A percentile compares a stretch with the other conserved stretches of the same genome.
Evolutionary conservation across 352 stramenopile species (phyloP).

Genomic region (Pythium coloratum): DNA sequence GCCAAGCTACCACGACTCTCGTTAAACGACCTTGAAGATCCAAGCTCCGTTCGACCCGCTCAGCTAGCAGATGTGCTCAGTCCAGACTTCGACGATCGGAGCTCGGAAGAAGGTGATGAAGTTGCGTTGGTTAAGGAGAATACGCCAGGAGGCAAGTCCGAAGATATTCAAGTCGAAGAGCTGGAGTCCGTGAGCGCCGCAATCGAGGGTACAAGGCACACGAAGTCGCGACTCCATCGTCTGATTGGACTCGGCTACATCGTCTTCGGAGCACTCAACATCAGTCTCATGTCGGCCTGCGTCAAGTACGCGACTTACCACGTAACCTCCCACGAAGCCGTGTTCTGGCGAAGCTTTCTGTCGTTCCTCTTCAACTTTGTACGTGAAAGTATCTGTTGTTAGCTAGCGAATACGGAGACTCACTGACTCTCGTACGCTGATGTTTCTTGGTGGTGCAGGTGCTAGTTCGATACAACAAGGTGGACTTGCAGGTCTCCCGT

Average conservation of each 20-base stretch:
- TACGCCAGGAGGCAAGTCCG: not conserved
- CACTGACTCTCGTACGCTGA: not conserved
- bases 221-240: constrained; percentile 19
- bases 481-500: constrained; percentile 34
- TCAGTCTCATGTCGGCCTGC: constrained; percentile 62
- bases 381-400: constrained; percentile 3
- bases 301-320: constrained; percentile 56
- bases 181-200: not conserved
- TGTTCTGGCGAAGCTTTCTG: constrained; percentile 61
- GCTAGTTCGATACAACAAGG: constrained; percentile 36
- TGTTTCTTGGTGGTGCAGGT: constrained; percentile 23
- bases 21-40: not conserved
- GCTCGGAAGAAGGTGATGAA: constrained; percentile 4
- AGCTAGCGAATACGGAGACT: not conserved
- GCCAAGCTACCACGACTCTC: not conserved
- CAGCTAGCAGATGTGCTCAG: not conserved
- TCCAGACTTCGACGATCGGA: not conserved
- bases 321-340: constrained; percentile 52
- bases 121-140: not conserved
- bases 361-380: constrained; percentile 52
- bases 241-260: constrained; percentile 45
- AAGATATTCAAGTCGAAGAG: not conserved
- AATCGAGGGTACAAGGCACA: not conserved
- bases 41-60: not conserved
- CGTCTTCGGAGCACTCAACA: constrained; percentile 50